Evolutionary conservation across 1,284 basidiomycete species (phyloP).

Genomic region (Sanguinoderma infundibulare): DNA sequence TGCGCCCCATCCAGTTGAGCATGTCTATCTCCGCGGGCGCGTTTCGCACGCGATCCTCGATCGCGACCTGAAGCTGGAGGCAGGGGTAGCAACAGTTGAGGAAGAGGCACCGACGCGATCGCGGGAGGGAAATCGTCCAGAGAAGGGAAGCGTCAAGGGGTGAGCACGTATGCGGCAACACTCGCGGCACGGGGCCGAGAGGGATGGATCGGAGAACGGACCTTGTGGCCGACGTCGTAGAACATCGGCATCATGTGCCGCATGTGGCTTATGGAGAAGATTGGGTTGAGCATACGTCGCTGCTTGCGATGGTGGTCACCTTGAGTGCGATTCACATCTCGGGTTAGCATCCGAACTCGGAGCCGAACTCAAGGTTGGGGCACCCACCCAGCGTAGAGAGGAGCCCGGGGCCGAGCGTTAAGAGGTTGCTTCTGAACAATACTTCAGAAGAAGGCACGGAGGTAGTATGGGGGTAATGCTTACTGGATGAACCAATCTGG

Average conservation of each 20-base stretch:
- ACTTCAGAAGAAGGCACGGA: neutral
- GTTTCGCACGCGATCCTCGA: conserved; percentile 19
- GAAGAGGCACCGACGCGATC: too few relatives aligned
- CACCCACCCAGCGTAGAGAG: conserved; percentile 26
- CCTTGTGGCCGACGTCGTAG: conserved; percentile 27
- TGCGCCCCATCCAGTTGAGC: conserved; percentile 39
- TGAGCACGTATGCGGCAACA: conserved; percentile 1
- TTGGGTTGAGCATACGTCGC: conserved; percentile 25
- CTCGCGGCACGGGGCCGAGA: neutral
- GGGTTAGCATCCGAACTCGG: neutral
- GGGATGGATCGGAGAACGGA: conserved; percentile 21
- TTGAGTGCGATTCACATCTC: conserved; percentile 2
- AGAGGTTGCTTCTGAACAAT: conserved; percentile 20
- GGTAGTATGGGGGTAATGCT: neutral
- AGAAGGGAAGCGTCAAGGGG: neutral
- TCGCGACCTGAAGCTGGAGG: conserved; percentile 29
- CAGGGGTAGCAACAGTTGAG: conserved; percentile 3
- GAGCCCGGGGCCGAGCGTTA: conserved; percentile 28
- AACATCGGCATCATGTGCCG: conserved; percentile 28
- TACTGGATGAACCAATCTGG: conserved; percentile 28
- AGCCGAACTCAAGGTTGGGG: neutral
- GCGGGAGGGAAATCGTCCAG: conserved; percentile 1
- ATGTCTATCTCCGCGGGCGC: conserved; percentile 37
- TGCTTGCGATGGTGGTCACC: conserved; percentile 31
- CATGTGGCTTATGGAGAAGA: conserved; percentile 28